Base-by-base conservation (phyloP, 495 filamentous ascomycete species). In the Tuber umbilicatum region DNA sequence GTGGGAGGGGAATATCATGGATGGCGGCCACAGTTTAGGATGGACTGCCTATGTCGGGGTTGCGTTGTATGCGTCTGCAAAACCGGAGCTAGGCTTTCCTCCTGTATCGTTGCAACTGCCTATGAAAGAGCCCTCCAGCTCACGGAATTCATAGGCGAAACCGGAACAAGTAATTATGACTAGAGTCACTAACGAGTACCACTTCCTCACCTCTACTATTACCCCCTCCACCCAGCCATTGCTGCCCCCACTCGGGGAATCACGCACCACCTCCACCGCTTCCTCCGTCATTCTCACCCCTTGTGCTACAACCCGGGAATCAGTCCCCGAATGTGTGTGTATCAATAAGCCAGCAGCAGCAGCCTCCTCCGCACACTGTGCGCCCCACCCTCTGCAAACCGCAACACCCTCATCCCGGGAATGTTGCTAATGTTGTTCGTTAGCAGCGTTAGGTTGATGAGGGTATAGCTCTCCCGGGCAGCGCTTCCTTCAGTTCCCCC, bases 231-330 rank as follows among this genome's bases (percentile, higher is more conserved):
- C 70, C 6, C n/a, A 2, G 7, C 0, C 69, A 35, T 43, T 27
- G 38, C 85, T 84, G 17, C 3, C 1, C 12, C 16, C 14, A 4
- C 42, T 45, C 73, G 84, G 84, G 0, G 84, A 82, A 55, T 81
- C 76, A 1, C 68, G 73, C 21, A 79, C 77, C n/a, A 79, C 60
- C 2, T 64, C 72, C 0, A 39, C 42, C 5, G 79, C 41, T 10
- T 50, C 74, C 67, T 73, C 77, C 27, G 41, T 64, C 74, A 76
- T 78, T 55, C 71, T 74, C 42, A 16, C 78, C 12, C 81, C 83
- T 96, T 97, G 67, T 76, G 64, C 93, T 93, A 97, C 84, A 97
- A 97, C 3, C 90, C 80, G n/a, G n/a, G n/a, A 72, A 95, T 94
- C 0, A 97, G 86, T 71, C 95, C 89, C 81, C 96, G 96, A 82